Base-by-base conservation (phyloP, 2,329 filamentous ascomycete genomes). In the Drechmeria coniospora region DNA sequence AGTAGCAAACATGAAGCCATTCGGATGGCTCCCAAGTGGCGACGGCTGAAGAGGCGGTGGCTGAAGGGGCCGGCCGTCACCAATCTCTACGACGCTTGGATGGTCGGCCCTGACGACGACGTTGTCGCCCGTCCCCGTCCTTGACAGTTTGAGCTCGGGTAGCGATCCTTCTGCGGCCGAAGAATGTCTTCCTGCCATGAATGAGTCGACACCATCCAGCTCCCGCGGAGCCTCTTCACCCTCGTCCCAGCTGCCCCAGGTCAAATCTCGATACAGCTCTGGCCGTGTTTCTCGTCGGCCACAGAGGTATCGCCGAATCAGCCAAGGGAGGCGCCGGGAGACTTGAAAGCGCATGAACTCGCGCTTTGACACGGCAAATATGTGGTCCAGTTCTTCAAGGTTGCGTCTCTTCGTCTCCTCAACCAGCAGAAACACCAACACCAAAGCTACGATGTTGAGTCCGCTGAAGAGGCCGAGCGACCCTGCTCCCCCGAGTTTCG, bases 401-500 rank as follows among this genome's bases (percentile, higher is more conserved):
- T 46, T 55, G 11, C 47, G 46, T 9, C 46, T 41, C 32, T 54
- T 56, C 2, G 56, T 59, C 43, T 60, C 56, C 29, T 59, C 55
- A 6, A 59, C 48, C 4, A 60, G 36, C 1, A 63, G 40, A 38
- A 61, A 59, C 4, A 63, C 54, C 16, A 61, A 45, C 4, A 56
- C 33, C n/a, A 60, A 53, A 0, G 61, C 59, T 3, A 63, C 23
- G 2, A 65, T 24, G 35, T 64, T 65, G 12, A 65, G 42, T 2
- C 50, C 57, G 2, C 56, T 49, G 35, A 64, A 66, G 17, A 66
- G 50, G 2, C 56, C 57, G 4, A 65, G 40, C 0, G 51, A 49
- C 1, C 56, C 57, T 3, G 40, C 41, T 10, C 52, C 47, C 4
- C 39, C 41, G 14, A 39, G 32, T 0, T 26, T 32, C 2, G 31